Base-by-base conservation (phyloP, 2,329 filamentous ascomycete species). In the Penicillium olsonii region DNA sequence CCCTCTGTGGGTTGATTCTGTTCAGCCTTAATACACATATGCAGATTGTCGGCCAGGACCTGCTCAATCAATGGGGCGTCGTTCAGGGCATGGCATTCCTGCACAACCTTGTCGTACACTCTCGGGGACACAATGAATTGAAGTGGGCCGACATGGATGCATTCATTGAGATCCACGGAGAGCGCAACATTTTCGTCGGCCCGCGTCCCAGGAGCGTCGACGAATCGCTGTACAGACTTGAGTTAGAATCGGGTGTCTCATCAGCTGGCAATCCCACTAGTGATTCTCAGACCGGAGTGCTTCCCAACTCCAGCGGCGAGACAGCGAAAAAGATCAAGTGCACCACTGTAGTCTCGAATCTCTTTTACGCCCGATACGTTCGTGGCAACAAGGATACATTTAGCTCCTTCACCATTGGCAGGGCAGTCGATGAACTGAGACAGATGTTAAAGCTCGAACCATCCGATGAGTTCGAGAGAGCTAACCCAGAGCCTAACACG, bases 141-240 rank as follows among this genome's bases (percentile, higher is more conserved):
- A 53, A 35, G 11, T 67, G 61, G 63, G 62, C 62, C 44, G 62
- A 67, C 42, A 66, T 67, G 52, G 63, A 66, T 15, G 42, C 61
- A 40, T 65, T 66, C 38, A 55, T 66, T 37, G 60, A 65, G 38
- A 64, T 67, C 14, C 64, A 68, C 47, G 60, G 63, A 34, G 61
- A 67, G 34, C 60, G 56, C 50, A 56, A 60, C 45, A 65, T 68
- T 17, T 66, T 68, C 43, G 44, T 66, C 35, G 61, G 65, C 22
- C 52, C 55, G 3, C 57, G 62, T 33, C 65, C 63, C 29, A 65
- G 63, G 37, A 57, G 64, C 24, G 58, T 56, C 9, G 41, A 7
- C 2, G 61, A 68, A 45, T 66, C 62, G 2, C 42, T 65, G 31
- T 63, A 66, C 17, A 40, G 62, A 42, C 60, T 68, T 29, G 51